Base-by-base conservation (phyloP, 306 rosid species). In the Quercus variabilis region DNA sequence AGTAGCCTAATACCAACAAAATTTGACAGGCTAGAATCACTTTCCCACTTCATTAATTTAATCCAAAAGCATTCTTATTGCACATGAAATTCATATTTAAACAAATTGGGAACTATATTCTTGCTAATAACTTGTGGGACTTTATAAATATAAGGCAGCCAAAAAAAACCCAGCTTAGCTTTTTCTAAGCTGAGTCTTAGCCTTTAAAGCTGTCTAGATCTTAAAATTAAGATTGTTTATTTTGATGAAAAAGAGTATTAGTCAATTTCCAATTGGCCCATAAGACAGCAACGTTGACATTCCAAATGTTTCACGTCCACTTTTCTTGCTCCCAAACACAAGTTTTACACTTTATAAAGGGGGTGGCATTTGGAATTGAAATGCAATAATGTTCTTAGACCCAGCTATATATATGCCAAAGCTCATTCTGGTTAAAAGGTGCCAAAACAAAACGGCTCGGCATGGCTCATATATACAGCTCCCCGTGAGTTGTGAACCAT, bases 1-100 rank as follows among this genome's bases (percentile, higher is more conserved):
- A 72, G 23, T 71, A 64, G 87, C 46, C 73, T 54, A 62, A 71
- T 83, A 77, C 78, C 73, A 55, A 87, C 96, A 87, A 91, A 85
- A 21, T 25, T 76, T 87, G 87, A 86, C 89, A 85, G 85, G 71
- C 75, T 69, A 58, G 31, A 55, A 69, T 58, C 83, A 69, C 89
- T 85, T 79, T 80, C 57, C 57, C 55, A 49, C 79, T 51, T 56
- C 64, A n/a, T 71, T 81, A 19, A 72, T 73, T 78, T 64, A 78
- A 60, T 82, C 14, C 80, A 73, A 81, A 86, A 78, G 80, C 60
- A 56, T 54, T 68, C 38, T 81, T 78, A 31, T 6, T 64, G 69
- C 70, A 30, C 70, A 30, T 64, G 23, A 28, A 64, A 64, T 28
- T 30, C 70, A 28, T 64, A 28, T 18, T 64, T 64, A 64, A 64